Percentiles rank a stretch among this genome's conserved stretches.
These are phyloP conservation scores for Penicillium sp. DNA, from an alignment of 2,329 filamentous ascomycete genomes.

Conservation along the genomic window DNA sequence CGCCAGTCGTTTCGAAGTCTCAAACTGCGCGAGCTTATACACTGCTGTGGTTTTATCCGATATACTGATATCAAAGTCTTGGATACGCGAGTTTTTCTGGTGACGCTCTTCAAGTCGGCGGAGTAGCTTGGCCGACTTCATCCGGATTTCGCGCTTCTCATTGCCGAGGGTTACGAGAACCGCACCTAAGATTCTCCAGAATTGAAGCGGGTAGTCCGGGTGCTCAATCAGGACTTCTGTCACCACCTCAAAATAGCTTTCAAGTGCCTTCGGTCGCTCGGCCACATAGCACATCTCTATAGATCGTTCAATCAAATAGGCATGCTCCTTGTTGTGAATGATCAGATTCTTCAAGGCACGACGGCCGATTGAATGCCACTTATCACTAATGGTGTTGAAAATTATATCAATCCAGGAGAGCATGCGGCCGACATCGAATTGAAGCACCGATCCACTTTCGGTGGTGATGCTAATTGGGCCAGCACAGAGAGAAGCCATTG, in stretches of 20 bases:
- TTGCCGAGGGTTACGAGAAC: slow-evolving; percentile 92
- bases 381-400: slow-evolving; percentile 87
- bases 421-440: slow-evolving; percentile 91
- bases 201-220: slow-evolving; percentile 77
- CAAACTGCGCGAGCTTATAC: slow-evolving; percentile 96
- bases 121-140: slow-evolving; percentile 80
- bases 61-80: slow-evolving; percentile 97
- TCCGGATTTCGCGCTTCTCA: slow-evolving; percentile 82
- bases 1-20: slow-evolving; percentile 87
- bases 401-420: slow-evolving; percentile 94
- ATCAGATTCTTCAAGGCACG: slow-evolving; percentile 88
- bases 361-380: slow-evolving; percentile 85
- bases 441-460: slow-evolving; percentile 80
- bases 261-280: slow-evolving; percentile 77
- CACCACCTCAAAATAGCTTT: slow-evolving; percentile 94
- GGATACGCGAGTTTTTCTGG: slow-evolving; percentile 82
- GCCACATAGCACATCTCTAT: slow-evolving; percentile 88
- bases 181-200: slow-evolving; percentile 87
- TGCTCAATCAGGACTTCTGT: slow-evolving; percentile 83
- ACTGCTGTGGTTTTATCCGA: slow-evolving; percentile 98
- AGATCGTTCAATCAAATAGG: slow-evolving; percentile 82
- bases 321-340: slow-evolving; percentile 82
- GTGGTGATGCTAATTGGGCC: slow-evolving; percentile 82
- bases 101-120: slow-evolving; percentile 80
- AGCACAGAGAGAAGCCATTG: slow-evolving; percentile 90